Percentiles rank a stretch among this genome's conserved stretches.
phyloP scores from a whole-genome alignment of 768 basidiomycete genomes.

The Xanthoconium stramineum region DNA sequence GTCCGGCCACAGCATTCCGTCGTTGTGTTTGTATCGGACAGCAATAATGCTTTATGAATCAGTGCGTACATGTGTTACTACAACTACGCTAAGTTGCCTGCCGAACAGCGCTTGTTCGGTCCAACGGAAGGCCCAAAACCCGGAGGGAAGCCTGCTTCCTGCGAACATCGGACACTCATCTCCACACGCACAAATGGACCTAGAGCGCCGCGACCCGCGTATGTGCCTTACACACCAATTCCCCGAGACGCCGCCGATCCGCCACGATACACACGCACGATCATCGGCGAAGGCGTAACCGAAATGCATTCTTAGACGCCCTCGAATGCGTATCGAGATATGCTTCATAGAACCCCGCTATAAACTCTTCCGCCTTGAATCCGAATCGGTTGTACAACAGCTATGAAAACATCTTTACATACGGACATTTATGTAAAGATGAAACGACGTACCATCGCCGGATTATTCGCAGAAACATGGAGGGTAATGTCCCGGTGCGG shows the following conservation, averaged over 20 bases:
- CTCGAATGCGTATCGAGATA: slow-evolving; percentile 70
- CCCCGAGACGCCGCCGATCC: not conserved
- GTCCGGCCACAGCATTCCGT: no score
- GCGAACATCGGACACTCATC: no score
- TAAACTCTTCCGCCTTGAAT: slow-evolving; percentile 84
- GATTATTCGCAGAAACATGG: slow-evolving; percentile 78
- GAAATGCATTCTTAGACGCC: slow-evolving; percentile 78
- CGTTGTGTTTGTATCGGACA: no score
- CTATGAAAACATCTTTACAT: slow-evolving; percentile 36
- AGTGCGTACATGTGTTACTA: no score
- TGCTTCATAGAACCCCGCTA: slow-evolving; percentile 77
- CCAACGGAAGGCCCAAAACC: no score
- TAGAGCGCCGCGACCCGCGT: no score
- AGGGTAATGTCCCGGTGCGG: slow-evolving; percentile 76
- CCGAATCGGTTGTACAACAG: slow-evolving; percentile 82
- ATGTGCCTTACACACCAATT: not conserved
- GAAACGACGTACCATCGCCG: slow-evolving; percentile 59
- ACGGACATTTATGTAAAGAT: not conserved
- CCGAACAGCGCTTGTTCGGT: no score
- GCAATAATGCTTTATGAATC: no score
- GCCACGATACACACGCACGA: not conserved
- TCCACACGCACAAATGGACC: no score
- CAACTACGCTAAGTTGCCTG: no score
- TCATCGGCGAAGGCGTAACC: slow-evolving; percentile 65
- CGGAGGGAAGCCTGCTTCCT: no score